Percentiles rank a stretch among this genome's conserved stretches.
phyloP scores from a whole-genome alignment of 2,329 filamentous ascomycete genomes.

The Fusarium piperis region DNA sequence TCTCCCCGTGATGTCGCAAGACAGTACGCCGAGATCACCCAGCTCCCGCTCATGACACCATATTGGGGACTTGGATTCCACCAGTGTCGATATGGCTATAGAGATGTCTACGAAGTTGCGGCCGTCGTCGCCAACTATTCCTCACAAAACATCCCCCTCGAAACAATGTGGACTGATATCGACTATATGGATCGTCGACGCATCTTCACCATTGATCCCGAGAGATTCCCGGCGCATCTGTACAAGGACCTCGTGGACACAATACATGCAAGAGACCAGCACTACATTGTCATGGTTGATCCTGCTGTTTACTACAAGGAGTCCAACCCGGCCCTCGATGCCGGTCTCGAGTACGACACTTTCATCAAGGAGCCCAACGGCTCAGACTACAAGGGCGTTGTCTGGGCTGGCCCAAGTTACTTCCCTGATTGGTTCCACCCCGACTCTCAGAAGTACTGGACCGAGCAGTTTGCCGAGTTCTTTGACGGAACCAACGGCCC shows the following conservation, averaged over 20 bases:
- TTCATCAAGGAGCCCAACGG: constrained; percentile 64
- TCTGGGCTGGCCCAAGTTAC: constrained; percentile 78
- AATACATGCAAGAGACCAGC: constrained; percentile 73
- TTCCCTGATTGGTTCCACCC: constrained; percentile 82
- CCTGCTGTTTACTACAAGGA: constrained; percentile 68
- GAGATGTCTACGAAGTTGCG: constrained; percentile 71
- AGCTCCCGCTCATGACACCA: constrained; percentile 68
- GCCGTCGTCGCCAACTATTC: constrained; percentile 76
- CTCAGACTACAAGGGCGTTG: constrained; percentile 68
- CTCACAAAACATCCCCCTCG: constrained; percentile 70
- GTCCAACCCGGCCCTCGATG: constrained; percentile 46
- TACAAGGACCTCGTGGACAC: constrained; percentile 73
- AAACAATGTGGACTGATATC: constrained; percentile 59
- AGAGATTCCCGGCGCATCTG: constrained; percentile 68
- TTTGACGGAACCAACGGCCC: constrained; percentile 72
- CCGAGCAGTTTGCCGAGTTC: constrained; percentile 70
- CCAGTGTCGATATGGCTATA: constrained; percentile 72
- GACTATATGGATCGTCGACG: constrained; percentile 50
- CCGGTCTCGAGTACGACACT: constrained; percentile 54
- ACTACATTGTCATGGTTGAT: constrained; percentile 83
- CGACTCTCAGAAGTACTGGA: constrained; percentile 74
- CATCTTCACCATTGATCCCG: constrained; percentile 70
- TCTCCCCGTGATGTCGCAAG: constrained; percentile 65
- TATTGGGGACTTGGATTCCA: constrained; percentile 72
- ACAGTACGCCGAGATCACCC: constrained; percentile 68